Evolutionary conservation across 108 stramenopile genomes (phyloP).

Genomic region (Nitzschia palea): DNA sequence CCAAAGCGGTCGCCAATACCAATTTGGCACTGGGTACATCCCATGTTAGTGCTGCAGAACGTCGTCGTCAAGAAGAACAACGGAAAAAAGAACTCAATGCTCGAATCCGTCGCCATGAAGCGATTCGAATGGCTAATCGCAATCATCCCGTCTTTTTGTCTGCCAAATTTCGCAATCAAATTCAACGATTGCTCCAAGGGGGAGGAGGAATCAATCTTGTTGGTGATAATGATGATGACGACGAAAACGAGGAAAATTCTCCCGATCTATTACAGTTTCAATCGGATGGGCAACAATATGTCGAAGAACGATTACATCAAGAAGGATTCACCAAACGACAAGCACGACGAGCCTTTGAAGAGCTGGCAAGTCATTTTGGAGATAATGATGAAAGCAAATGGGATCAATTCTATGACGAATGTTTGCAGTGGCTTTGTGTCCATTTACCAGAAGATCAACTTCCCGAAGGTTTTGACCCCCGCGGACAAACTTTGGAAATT

Average conservation of each 20-base stretch:
- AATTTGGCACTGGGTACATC: conserved; percentile 28
- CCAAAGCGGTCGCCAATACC: conserved; percentile 40
- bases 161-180: conserved; percentile 56
- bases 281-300: conserved; percentile 52
- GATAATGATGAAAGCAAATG: conserved; percentile 42
- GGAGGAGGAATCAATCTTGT: conserved; percentile 15
- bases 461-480: conserved; percentile 86
- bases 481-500: conserved; percentile 70
- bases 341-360: conserved; percentile 48
- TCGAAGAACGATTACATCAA: conserved; percentile 60
- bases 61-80: conserved; percentile 38
- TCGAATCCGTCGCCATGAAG: conserved; percentile 66
- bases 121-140: conserved; percentile 74
- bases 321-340: conserved; percentile 77
- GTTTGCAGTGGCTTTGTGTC: conserved; percentile 79
- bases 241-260: conserved; percentile 35
- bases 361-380: neutral
- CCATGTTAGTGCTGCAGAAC: conserved; percentile 47
- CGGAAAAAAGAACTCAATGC: conserved; percentile 50
- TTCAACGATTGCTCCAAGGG: conserved; percentile 62
- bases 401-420: conserved; percentile 72
- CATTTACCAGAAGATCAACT: conserved; percentile 79
- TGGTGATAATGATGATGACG: conserved; percentile 38
- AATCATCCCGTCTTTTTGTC: conserved; percentile 76
- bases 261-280: conserved; percentile 24